Evolutionary conservation across 345 rosid species (phyloP).

Genomic region (Acer saccharum): DNA sequence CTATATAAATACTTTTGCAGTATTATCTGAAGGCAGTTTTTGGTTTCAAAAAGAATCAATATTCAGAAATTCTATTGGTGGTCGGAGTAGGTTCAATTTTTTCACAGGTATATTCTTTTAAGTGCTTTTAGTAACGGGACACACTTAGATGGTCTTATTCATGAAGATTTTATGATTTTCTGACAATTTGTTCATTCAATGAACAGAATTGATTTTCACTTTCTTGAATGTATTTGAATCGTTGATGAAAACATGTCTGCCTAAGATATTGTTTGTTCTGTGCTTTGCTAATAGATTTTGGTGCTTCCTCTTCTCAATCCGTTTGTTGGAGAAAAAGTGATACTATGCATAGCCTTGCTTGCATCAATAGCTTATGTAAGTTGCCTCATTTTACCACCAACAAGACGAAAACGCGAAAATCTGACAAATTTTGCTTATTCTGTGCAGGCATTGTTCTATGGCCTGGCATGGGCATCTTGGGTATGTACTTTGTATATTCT

Average conservation of each 20-base stretch:
- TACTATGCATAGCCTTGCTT: conserved; percentile 44
- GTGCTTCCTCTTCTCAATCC: conserved; percentile 54
- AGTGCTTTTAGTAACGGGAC: not conserved
- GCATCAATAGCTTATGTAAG: conserved; percentile 61
- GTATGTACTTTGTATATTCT: conserved; percentile 26
- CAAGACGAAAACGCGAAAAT: not conserved
- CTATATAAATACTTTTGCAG: conserved; percentile 21
- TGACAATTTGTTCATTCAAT: not conserved
- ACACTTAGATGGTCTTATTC: not conserved
- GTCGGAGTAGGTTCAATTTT: conserved; percentile 50
- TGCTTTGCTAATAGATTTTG: conserved; percentile 34
- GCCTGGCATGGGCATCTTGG: conserved; percentile 65
- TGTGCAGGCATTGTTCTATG: conserved; percentile 52
- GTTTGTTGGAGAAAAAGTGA: conserved; percentile 47
- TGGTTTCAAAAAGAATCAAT: conserved; percentile 51
- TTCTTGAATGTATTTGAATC: not conserved
- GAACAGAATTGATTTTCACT: not conserved
- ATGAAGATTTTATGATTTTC: not conserved
- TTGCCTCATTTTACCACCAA: not conserved
- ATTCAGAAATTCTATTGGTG: conserved; percentile 49
- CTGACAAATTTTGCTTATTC: not conserved
- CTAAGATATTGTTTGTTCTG: not conserved
- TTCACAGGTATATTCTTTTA: conserved; percentile 45
- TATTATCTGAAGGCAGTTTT: conserved; percentile 47
- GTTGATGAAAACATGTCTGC: not conserved